Evolutionary conservation across 1,284 basidiomycete genomes (phyloP), one percentile per base, ranked within the genome.

Genomic region (Trametes polyzona): DNA sequence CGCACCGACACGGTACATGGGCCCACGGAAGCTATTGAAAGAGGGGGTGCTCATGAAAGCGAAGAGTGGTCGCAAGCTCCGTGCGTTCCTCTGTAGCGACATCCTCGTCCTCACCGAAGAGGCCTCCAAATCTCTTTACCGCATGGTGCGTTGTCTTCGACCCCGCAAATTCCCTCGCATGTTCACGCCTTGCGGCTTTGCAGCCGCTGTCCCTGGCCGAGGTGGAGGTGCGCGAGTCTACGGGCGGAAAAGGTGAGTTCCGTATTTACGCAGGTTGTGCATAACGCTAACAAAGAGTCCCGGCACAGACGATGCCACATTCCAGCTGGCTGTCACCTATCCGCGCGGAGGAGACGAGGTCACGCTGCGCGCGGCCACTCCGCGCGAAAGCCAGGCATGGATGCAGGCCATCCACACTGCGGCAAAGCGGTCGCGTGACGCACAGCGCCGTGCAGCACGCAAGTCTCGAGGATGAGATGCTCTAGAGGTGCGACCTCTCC

Each of bases 11-110:
- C 83, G 89, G 1, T 81, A 85, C 64, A 87, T 93, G 78, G 94
- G 92, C 1, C 74, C 81, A 9, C 81, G 96, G 21, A 82, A 77
- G 60, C 78, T 98, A 12, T 51, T 98, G 40, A 91, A 87, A 61
- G 92, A 98, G 69, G 95, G 94, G 0, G 56, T 79, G 4, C 72
- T 98, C 8, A 72, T 78, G 62, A 98, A 98, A 71, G 80, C 89
- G 10, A 96, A 94, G 76, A 93, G 91, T 58, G 88, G 92, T 0
- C 79, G 92, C 41, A 92, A 87, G 68, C 73, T 98, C 40, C 81
- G 84, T 42, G 83, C 81, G n/a, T 86, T 92, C 69, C 71, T 94
- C 57, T 94, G 92, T 65, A 93, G 81, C 66, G 92, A 95, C 66
- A 88, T 93, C 42, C 69, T 95, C 36, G 86, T 95, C 1, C 76